Evolutionary conservation across 768 basidiomycete genomes (phyloP).

Genomic region (Sistotremastrum suecicum): DNA sequence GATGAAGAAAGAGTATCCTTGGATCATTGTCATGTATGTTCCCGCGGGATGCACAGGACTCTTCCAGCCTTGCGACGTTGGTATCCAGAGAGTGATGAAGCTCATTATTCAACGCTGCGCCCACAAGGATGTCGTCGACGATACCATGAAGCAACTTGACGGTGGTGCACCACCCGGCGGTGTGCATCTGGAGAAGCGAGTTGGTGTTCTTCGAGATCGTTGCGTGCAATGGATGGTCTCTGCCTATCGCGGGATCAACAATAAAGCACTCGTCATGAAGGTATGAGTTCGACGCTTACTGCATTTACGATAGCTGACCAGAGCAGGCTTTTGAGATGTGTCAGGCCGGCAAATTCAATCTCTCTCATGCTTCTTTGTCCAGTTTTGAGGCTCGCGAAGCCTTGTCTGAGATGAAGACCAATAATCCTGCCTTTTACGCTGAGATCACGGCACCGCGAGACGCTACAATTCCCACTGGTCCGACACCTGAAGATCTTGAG

Average conservation of each 20-base stretch:
- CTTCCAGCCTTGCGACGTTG: constrained; percentile 9
- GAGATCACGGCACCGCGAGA: too few species aligned
- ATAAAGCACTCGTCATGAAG: constrained; percentile 16
- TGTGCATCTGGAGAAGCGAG: too few species aligned
- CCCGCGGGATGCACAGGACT: constrained; percentile 10
- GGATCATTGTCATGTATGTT: constrained; percentile 7
- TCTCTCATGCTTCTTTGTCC: constrained; percentile 6
- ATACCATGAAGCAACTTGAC: constrained; percentile 3
- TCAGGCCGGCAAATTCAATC: constrained; percentile 12
- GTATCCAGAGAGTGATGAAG: constrained; percentile 8
- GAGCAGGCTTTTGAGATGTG: constrained; percentile 16
- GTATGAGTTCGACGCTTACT: constrained; percentile 8
- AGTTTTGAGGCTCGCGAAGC: too few species aligned
- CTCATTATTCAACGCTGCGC: constrained; percentile 1
- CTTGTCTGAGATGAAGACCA: too few species aligned
- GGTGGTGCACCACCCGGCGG: too few species aligned
- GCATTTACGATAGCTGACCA: neutral
- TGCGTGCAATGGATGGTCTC: constrained; percentile 20
- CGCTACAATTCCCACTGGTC: too few species aligned
- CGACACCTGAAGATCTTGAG: too few species aligned
- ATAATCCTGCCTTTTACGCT: too few species aligned
- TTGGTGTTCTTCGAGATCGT: constrained; percentile 13
- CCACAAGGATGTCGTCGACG: constrained; percentile 6
- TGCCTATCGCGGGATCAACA: constrained; percentile 17
- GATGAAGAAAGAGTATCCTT: constrained; percentile 6